A percentile compares a stretch with the other conserved stretches of the same genome.
Evolutionary conservation across 129 eudicot species (phyloP).

Genomic region (Tagetes erecta): DNA sequence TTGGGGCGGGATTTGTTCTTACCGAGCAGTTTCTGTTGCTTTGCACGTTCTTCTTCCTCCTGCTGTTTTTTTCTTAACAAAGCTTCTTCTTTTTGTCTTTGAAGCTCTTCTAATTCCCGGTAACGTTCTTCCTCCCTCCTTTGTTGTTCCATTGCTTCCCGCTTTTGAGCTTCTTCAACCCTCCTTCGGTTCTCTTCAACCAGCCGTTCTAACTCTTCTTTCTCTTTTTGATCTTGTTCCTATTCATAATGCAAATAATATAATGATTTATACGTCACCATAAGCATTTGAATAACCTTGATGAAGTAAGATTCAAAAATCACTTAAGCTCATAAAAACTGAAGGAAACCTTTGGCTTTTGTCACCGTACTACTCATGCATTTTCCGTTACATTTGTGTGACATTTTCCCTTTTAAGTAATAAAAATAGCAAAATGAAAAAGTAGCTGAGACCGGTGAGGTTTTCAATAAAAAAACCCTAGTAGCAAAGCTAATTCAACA

Average conservation of each 20-base stretch:
- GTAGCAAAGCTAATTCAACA: no score
- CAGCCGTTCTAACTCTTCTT: constrained; percentile 75
- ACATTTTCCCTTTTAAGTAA: background rate
- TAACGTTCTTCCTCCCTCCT: constrained; percentile 82
- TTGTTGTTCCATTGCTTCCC: constrained; percentile 80
- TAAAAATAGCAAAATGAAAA: background rate
- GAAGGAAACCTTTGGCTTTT: background rate
- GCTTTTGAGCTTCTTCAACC: constrained; percentile 85
- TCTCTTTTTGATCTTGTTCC: constrained; percentile 79
- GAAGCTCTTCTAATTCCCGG: constrained; percentile 81
- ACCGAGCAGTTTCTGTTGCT: constrained; percentile 74
- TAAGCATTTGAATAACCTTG: background rate
- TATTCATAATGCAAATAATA: constrained; percentile 2
- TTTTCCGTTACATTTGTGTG: no score
- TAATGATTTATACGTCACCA: background rate
- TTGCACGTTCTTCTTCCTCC: constrained; percentile 92
- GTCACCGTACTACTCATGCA: background rate
- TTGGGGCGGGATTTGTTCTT: constrained; percentile 82
- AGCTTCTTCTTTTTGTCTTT: constrained; percentile 88
- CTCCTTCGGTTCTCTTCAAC: constrained; percentile 82
- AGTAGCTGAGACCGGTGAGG: no score
- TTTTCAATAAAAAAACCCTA: no score
- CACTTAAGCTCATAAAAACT: background rate
- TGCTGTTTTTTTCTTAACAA: constrained; percentile 71
- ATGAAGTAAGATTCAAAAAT: background rate